Evolutionary conservation across 345 rosid genomes (phyloP).

Genomic region (Punica granatum): DNA sequence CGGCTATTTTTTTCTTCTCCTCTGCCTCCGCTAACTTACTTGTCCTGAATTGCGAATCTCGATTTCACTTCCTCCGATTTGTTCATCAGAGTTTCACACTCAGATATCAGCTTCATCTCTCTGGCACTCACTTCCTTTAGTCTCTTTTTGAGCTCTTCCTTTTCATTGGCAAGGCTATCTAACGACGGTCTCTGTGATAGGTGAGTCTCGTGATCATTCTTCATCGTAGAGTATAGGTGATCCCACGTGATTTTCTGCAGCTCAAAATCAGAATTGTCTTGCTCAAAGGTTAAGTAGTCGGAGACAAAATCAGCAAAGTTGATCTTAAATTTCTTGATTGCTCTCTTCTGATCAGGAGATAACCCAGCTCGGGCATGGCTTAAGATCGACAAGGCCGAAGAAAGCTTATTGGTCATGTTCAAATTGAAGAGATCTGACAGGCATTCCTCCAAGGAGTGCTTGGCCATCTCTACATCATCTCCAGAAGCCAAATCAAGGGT

Average conservation of each 20-base stretch:
- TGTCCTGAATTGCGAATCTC: neutral
- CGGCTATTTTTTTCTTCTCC: neutral
- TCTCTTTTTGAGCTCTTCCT: neutral
- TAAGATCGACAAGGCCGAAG: neutral
- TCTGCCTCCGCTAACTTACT: neutral
- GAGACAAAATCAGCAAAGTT: neutral
- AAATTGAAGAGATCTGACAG: too few relatives aligned
- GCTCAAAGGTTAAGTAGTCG: neutral
- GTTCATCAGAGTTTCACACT: neutral
- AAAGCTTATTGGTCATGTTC: too few relatives aligned
- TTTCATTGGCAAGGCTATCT: conserved; percentile 1
- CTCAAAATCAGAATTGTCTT: neutral
- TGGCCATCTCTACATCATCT: neutral
- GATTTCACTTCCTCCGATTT: neutral
- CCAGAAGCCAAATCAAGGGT: neutral
- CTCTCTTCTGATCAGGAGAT: neutral
- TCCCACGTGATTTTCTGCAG: neutral
- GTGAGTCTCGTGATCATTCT: neutral
- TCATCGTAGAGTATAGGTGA: neutral
- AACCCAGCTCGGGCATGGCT: neutral
- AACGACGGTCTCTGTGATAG: neutral
- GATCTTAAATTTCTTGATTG: neutral
- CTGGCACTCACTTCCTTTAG: neutral
- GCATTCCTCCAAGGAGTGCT: neutral
- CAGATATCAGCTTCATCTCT: neutral